phyloP scores from a whole-genome alignment of 2,329 filamentous ascomycete species.

The Teratosphaeria gauchensis region DNA sequence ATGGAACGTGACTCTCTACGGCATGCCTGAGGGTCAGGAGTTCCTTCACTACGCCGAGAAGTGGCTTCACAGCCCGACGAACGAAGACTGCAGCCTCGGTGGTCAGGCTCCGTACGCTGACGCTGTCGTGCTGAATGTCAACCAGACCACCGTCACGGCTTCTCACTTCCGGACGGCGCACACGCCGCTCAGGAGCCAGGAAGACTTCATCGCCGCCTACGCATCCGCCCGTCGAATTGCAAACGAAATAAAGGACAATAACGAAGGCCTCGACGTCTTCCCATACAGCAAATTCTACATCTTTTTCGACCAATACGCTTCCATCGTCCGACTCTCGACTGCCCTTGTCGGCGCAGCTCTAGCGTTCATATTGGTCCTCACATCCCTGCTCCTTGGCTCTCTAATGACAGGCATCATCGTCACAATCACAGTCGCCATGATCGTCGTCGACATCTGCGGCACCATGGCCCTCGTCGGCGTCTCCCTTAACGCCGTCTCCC shows the following conservation, averaged over 20 bases:
- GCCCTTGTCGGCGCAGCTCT: slow-evolving; percentile 74
- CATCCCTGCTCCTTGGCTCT: slow-evolving; percentile 73
- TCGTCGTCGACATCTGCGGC: slow-evolving; percentile 84
- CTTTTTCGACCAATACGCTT: slow-evolving; percentile 95
- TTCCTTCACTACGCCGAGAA: slow-evolving; percentile 78
- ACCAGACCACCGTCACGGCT: slow-evolving; percentile 59
- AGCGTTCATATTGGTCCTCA: slow-evolving; percentile 73
- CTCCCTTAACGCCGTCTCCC: slow-evolving; percentile 84
- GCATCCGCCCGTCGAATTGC: slow-evolving; percentile 82
- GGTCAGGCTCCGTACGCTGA: slow-evolving; percentile 80
- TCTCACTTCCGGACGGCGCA: slow-evolving; percentile 90
- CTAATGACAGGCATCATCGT: slow-evolving; percentile 72
- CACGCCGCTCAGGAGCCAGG: slow-evolving; percentile 74
- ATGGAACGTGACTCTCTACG: slow-evolving; percentile 81
- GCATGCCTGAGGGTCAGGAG: slow-evolving; percentile 90
- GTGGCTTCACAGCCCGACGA: slow-evolving; percentile 73
- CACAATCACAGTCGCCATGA: slow-evolving; percentile 83
- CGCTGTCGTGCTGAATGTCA: slow-evolving; percentile 67
- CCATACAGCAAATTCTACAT: slow-evolving; percentile 97
- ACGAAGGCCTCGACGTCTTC: slow-evolving; percentile 77
- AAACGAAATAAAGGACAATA: slow-evolving; percentile 58
- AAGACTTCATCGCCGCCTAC: slow-evolving; percentile 89
- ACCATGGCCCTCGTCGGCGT: slow-evolving; percentile 86
- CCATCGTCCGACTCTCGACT: slow-evolving; percentile 70
- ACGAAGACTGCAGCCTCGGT: slow-evolving; percentile 75